These are phyloP conservation scores for Xylaria castorea DNA, from an alignment of 495 filamentous ascomycete genomes.

Conservation along the genomic window DNA sequence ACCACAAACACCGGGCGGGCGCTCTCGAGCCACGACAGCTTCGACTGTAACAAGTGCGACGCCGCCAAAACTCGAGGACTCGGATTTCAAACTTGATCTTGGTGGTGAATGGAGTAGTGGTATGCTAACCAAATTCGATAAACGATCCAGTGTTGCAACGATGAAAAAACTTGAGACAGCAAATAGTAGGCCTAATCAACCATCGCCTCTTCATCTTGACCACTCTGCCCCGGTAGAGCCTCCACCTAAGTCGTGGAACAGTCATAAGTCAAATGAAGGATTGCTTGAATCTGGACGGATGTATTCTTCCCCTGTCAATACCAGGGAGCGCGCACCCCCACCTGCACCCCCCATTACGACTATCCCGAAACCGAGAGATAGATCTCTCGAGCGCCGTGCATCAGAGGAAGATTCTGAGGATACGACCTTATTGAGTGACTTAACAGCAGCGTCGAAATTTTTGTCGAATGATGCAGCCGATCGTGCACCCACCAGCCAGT, in stretches of 20 bases:
- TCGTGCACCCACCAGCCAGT: constrained; percentile 12
- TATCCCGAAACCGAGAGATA: constrained; percentile 56
- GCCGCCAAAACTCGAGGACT: constrained; percentile 69
- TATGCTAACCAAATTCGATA: constrained; percentile 66
- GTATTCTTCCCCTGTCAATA: constrained; percentile 37
- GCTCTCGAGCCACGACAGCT: constrained; percentile 52
- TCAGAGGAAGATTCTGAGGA: constrained; percentile 71
- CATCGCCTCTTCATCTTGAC: constrained; percentile 66
- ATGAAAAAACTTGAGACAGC: constrained; percentile 48
- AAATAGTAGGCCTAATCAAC: constrained; percentile 50
- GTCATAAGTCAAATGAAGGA: constrained; percentile 68
- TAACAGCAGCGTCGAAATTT: constrained; percentile 59
- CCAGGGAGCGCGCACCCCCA: constrained; percentile 24
- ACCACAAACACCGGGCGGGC: constrained; percentile 40
- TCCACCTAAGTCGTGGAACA: constrained; percentile 73
- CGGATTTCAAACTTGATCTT: constrained; percentile 61
- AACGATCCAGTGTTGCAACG: constrained; percentile 59
- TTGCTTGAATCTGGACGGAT: constrained; percentile 56
- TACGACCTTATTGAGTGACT: constrained; percentile 68
- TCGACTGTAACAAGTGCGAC: constrained; percentile 71
- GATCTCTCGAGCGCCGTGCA: constrained; percentile 52
- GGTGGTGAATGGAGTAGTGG: constrained; percentile 67
- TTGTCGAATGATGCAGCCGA: constrained; percentile 38
- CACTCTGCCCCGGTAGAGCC: constrained; percentile 60
- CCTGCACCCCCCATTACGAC: constrained; percentile 33